Percentiles rank a stretch among this genome's conserved stretches.
These are phyloP conservation scores for Conringia planisiliqua DNA, from an alignment of 345 rosid species.

Conservation along the genomic window DNA sequence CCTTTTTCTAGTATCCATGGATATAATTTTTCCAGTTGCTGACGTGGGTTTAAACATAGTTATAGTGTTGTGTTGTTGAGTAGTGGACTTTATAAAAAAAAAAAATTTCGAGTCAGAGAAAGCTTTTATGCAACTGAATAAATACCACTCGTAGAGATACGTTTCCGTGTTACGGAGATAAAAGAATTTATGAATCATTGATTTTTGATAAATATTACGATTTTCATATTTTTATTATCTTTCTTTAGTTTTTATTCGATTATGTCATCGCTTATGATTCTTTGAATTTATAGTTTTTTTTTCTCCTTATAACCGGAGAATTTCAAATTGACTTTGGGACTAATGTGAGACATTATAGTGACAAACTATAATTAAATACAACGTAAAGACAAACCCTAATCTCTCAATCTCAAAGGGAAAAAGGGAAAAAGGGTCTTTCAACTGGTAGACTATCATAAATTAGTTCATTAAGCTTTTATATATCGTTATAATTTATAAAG, in stretches of 20 bases:
- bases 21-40: neutral
- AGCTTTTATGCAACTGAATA: neutral
- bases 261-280: neutral
- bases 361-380: neutral
- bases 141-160: neutral
- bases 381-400: neutral
- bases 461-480: too few species aligned
- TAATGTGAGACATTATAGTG: neutral
- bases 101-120: neutral
- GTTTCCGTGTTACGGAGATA: neutral
- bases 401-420: too few species aligned
- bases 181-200: neutral
- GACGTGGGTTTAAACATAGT: neutral
- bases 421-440: too few species aligned
- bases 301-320: neutral
- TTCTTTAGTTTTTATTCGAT: neutral
- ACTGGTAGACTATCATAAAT: neutral
- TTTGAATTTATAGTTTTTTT: neutral
- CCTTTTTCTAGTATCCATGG: too few species aligned
- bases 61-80: too few species aligned
- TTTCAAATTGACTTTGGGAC: too few species aligned
- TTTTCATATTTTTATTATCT: neutral
- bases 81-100: too few species aligned
- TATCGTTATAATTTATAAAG: too few species aligned
- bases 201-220: neutral